These are phyloP conservation scores for Xylaria sp. DNA, from an alignment of 2,329 filamentous ascomycete species.

Conservation along the genomic window DNA sequence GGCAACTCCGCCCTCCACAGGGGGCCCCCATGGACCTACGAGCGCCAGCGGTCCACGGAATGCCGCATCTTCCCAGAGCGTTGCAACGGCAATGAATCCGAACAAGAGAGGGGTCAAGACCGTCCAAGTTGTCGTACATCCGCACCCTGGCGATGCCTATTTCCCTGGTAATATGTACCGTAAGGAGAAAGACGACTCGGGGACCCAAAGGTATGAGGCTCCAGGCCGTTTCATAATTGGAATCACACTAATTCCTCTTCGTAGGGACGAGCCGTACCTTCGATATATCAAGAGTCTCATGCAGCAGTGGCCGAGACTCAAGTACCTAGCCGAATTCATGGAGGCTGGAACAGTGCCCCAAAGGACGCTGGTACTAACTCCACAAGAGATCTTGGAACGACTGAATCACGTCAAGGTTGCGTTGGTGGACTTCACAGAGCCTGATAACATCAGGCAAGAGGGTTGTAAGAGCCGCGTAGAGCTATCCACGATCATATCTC, in stretches of 20 bases:
- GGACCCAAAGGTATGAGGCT: background rate
- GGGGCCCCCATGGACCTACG: background rate
- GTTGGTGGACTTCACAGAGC: background rate
- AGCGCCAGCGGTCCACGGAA: background rate
- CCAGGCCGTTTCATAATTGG: background rate
- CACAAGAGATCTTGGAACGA: background rate
- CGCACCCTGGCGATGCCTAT: background rate
- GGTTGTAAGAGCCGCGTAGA: background rate
- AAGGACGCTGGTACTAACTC: background rate
- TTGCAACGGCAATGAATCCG: background rate
- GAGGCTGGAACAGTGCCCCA: background rate
- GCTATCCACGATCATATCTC: background rate
- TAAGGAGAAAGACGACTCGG: background rate
- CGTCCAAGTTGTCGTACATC: background rate
- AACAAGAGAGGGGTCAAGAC: background rate
- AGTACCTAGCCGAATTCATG: slow-evolving; percentile 3
- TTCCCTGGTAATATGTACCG: slow-evolving; percentile 2
- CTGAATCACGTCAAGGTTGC: slow-evolving; percentile 1
- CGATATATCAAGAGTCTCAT: background rate
- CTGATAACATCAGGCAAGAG: background rate
- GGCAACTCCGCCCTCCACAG: background rate
- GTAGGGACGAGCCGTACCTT: background rate
- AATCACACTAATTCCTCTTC: background rate
- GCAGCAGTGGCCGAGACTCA: background rate
- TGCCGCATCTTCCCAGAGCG: background rate